Evolutionary conservation across 2,329 filamentous ascomycete species (phyloP), one percentile per base, ranked within the genome.

Genomic region (Pseudonectria buxi): DNA sequence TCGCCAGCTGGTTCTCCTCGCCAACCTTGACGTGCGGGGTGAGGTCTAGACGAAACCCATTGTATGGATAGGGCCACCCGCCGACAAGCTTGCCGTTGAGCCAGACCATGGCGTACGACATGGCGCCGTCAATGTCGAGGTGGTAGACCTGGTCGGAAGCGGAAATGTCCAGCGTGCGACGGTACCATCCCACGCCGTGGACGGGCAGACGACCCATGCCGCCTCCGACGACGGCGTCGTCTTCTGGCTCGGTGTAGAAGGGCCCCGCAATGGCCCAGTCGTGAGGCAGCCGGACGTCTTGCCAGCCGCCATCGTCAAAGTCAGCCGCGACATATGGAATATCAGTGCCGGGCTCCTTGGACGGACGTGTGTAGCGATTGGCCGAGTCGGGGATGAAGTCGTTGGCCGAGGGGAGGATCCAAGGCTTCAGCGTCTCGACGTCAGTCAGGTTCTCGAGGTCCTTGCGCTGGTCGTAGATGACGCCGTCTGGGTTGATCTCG

Each of bases 131-230:
- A 14, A 73, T 45, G 14, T 73, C 69, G 4, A 73, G 50, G 33
- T 22, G 9, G 18, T 59, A 72, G 10, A 71, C 46, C 0, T 55
- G 49, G 34, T 65, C 68, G 7, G 49, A 35, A 0, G 35, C 18
- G 18, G 18, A 32, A 3, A 66, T 36, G 0, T 49, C 45, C 1
- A 74, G 7, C 3, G 50, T 64, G 18, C 61, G 58, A 4, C 71
- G 66, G 43, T 74, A 74, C 71, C 70, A 74, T 2, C 67, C 71
- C 2, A 76, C 62, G 3, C 72, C 72, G n/a, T 73, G 63, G 14
- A 63, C 57, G 0, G 72, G 72, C 24, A 76, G 47, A 2, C 65
- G 56, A 11, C 60, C 60, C 55, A 65, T 63, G 6, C 57, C 61
- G 3, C 65, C 63, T 7, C 50, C 47, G 2, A 68, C 54, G 3